Evolutionary conservation across 2,329 filamentous ascomycete genomes (phyloP), one percentile per base, ranked within the genome.

Genomic region (Phialocephala subalpina): DNA sequence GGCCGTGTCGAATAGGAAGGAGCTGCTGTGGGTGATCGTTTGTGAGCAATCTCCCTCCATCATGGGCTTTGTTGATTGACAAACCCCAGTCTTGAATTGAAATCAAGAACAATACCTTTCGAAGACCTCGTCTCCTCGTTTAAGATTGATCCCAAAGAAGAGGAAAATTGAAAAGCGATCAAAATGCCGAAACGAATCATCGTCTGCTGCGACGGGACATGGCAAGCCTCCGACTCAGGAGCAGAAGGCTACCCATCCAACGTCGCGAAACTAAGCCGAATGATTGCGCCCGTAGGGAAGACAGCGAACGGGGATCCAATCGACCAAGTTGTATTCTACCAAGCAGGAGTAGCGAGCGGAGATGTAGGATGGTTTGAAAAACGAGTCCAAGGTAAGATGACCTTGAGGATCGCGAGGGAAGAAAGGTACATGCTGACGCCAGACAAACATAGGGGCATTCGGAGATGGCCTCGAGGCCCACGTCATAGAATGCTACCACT

Each of bases 281-380:
- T 64, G 29, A 33, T 69, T 33, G 65, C 67, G 1, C 49, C 53
- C 9, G 36, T 36, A 16, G 67, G 67, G 8, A 55, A 40, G 25
- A 62, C 62, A 12, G 25, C 25, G 5, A 18, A 47, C 25, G 60
- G 60, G 8, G 35, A 60, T 14, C 16, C 47, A 20, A 62, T 62
- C 29, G 58, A 65, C 2, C 86, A 88, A 73, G 80, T 88, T 65
- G 82, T 69, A 20, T 69, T 53, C 38, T 67, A 69, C 58, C 59
- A 67, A 38, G 35, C 59, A 9, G 67, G 67, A 2, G 62, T 69
- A 14, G 67, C 65, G 1, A 59, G 60, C 12, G 67, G 67, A 25
- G n/a, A 62, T 20, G n/a, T 64, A 29, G 42, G 29, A 12, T 35
- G n/a, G 8, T 35, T 63, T 25, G 60, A 67, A 9, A 57, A 59